Base-by-base conservation (phyloP, 1,284 basidiomycete genomes). In the Dichomitus squalens region DNA sequence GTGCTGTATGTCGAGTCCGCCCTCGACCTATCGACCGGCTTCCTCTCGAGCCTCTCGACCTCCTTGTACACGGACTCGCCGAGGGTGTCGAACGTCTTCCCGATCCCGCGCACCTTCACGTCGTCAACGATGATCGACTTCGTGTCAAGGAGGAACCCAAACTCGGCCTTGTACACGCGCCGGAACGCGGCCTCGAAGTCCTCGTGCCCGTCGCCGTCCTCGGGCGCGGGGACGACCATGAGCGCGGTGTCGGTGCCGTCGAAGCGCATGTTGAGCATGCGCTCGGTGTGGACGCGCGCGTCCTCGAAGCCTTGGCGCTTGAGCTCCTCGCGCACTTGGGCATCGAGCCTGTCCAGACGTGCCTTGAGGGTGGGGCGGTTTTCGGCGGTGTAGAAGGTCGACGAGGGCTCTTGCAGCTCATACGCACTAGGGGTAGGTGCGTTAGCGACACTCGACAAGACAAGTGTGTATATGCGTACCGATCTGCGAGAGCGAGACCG, bases 211-310 rank as follows among this genome's bases (percentile, higher is more conserved):
- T 82, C 81, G 14, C 80, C 78, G 61, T 84, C 83, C 47, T 74
- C 74, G 8, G 74, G 70, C 0, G 72, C 74, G 7, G 90, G 86
- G 7, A 92, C 75, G 1, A 95, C 86, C 94, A 97, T 96, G 60
- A 98, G 73, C 7, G 93, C 83, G 0, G 95, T 97, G 75, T 97
- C 95, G 0, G 93, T 95, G 2, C 93, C 92, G 50, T 95, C 89
- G 67, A 94, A 95, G 38, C 95, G 85, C 91, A 96, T 93, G 69
- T 98, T 96, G 49, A 97, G 78, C 82, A 92, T 86, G 20, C 89
- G 82, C 70, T 98, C 95, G 1, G 90, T 73, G 46, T 81, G 76
- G 52, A 97, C 84, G 25, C 86, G 82, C 3, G 83, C 78, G 7
- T 76, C 82, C 60, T 84, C 79, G 72, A 98, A 97, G 1, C 95